These are phyloP conservation scores for Diaporthe nobilis DNA, from an alignment of 2,329 filamentous ascomycete species.

Conservation along the genomic window DNA sequence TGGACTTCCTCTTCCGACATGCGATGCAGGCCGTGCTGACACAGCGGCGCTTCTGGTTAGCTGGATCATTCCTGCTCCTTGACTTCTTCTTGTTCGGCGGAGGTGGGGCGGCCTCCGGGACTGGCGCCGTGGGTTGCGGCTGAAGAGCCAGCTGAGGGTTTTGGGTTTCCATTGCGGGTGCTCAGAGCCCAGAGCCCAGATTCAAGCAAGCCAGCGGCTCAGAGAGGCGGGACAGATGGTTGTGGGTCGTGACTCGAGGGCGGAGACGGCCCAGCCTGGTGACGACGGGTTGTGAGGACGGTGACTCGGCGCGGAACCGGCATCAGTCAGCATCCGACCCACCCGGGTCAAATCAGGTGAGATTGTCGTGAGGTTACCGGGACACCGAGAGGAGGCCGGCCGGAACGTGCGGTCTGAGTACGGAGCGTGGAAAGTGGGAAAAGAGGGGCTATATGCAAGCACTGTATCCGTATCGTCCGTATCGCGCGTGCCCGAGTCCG, in stretches of 20 bases:
- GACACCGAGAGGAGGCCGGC: not conserved
- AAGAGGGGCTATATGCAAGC: slow-evolving; percentile 27
- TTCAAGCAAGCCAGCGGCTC: not conserved
- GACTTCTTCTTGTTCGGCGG: slow-evolving; percentile 62
- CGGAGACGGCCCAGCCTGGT: slow-evolving; percentile 15
- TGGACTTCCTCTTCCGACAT: slow-evolving; percentile 83
- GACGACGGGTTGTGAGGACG: slow-evolving; percentile 4
- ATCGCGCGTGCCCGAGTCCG: not conserved
- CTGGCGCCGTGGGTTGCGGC: slow-evolving; percentile 7
- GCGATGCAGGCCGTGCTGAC: slow-evolving; percentile 89
- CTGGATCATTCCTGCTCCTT: slow-evolving; percentile 61
- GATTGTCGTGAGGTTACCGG: slow-evolving; percentile 19
- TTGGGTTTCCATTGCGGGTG: slow-evolving; percentile 34
- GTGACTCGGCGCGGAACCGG: slow-evolving; percentile 22
- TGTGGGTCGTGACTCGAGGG: slow-evolving; percentile 3
- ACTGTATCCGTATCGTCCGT: slow-evolving; percentile 12
- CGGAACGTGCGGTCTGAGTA: not conserved
- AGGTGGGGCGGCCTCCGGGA: slow-evolving; percentile 1
- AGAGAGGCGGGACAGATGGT: not conserved
- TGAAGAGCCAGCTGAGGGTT: slow-evolving; percentile 32
- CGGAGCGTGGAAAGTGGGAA: not conserved
- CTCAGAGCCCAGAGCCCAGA: not conserved
- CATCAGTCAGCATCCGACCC: slow-evolving; percentile 38
- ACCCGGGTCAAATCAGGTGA: slow-evolving; percentile 26
- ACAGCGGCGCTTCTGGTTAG: slow-evolving; percentile 78